Evolutionary conservation across 495 filamentous ascomycete species (phyloP), one percentile per base, ranked within the genome.

Genomic region (Friedmanniomyces endolithicus): DNA sequence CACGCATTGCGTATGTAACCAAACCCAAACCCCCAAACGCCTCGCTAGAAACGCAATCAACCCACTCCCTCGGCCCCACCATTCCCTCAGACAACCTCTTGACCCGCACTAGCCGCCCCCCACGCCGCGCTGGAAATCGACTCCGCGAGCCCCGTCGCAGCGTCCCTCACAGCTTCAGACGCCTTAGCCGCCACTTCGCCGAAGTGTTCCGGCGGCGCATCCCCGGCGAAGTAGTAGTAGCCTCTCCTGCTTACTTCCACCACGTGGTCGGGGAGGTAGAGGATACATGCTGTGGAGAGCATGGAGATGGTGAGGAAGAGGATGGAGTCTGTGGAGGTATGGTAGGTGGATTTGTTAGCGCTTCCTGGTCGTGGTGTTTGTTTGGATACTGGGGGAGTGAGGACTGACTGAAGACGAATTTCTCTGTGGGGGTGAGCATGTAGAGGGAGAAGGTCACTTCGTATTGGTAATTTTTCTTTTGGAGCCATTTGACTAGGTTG

Each of bases 231-330:
- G 76, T 98, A 98, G 73, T 95, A 98, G 81, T 88, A 94, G 25
- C 88, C 79, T 64, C 90, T 83, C 62, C 77, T 76, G 60, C 84
- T 76, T 63, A 98, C 82, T 58, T 80, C 78, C 58, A 79, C 72
- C 63, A 97, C 68, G 68, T 97, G 92, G 56, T 90, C 82, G 20
- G 92, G 92, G 19, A 98, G 85, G 73, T 98, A 98, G 56, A 97
- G 79, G 41, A 85, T 84, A 60, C 80, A 80, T 53, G 86, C 92
- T 62, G 89, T 85, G 57, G 88, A 76, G 64, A 94, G 79, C 75
- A 97, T 83, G 60, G 80, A 81, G 69, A 87, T 69, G 64, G 94
- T 81, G 63, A 94, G 81, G 71, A 98, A 88, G 65, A 95, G 75
- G 66, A 95, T 77, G 11, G 86, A 89, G 75, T 95, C 92, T 98